Evolutionary conservation across 1,284 basidiomycete genomes (phyloP).

Genomic region (Coniophora puteana): DNA sequence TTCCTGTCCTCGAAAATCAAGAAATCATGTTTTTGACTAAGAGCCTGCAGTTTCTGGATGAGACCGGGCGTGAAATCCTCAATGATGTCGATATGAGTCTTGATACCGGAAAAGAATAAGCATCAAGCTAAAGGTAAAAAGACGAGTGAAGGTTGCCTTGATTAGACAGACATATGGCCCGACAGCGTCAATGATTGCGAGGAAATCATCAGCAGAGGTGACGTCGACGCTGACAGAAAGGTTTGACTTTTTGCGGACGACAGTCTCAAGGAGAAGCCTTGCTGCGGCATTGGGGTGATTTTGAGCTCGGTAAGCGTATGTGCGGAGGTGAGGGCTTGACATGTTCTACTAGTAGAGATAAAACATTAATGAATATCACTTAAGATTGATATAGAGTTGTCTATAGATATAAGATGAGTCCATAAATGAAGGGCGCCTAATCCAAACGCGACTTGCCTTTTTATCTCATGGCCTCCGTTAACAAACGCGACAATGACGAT

Average conservation of each 20-base stretch:
- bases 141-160: slow-evolving; percentile 60
- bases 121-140: slow-evolving; percentile 16
- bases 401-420: neutral
- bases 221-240: slow-evolving; percentile 97
- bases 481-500: slow-evolving; percentile 52
- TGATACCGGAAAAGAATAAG: slow-evolving; percentile 23
- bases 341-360: slow-evolving; percentile 27
- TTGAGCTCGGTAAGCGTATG: slow-evolving; percentile 65
- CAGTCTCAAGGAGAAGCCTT: slow-evolving; percentile 73
- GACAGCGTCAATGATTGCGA: slow-evolving; percentile 85
- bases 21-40: slow-evolving; percentile 87
- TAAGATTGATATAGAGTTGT: neutral
- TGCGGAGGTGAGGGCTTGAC: slow-evolving; percentile 39
- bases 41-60: slow-evolving; percentile 64
- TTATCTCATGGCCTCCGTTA: slow-evolving; percentile 33
- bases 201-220: slow-evolving; percentile 75
- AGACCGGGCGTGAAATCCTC: slow-evolving; percentile 85
- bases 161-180: slow-evolving; percentile 90
- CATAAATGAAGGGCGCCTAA: no score
- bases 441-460: neutral
- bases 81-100: slow-evolving; percentile 98
- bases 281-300: slow-evolving; percentile 74
- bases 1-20: slow-evolving; percentile 98
- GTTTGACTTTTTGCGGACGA: slow-evolving; percentile 89
- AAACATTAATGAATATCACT: slow-evolving; percentile 8